Evolutionary conservation across 768 basidiomycete species (phyloP).

Genomic region (Dacryopinax spathularia): DNA sequence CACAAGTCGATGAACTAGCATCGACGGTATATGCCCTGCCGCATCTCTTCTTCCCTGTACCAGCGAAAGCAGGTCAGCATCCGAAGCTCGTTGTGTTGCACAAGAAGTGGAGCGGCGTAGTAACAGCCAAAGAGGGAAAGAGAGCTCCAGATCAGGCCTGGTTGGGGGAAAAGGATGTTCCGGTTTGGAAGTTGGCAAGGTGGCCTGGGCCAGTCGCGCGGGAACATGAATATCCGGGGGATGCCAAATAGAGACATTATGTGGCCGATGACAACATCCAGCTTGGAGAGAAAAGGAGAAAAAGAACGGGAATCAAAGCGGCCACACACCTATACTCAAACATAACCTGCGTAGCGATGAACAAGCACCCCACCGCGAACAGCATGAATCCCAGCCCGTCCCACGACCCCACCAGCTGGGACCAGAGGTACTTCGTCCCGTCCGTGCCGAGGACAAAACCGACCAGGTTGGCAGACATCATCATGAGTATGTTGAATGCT

Average conservation of each 20-base stretch:
- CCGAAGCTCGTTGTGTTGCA: no score
- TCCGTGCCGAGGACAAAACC: conserved; percentile 88
- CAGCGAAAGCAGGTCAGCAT: background rate
- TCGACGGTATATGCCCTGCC: conserved; percentile 39
- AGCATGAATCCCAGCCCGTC: conserved; percentile 61
- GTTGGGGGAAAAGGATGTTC: no score
- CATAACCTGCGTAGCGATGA: conserved; percentile 80
- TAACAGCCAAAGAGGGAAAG: conserved; percentile 2
- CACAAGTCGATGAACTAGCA: conserved; percentile 17
- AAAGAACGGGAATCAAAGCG: background rate
- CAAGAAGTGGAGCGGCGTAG: background rate
- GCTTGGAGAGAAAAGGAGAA: background rate
- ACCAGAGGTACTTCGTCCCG: conserved; percentile 52
- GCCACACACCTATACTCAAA: conserved; percentile 75
- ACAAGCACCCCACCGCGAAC: conserved; percentile 48
- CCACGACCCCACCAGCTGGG: conserved; percentile 46
- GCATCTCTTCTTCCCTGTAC: conserved; percentile 60
- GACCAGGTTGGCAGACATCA: conserved; percentile 86
- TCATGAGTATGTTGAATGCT: conserved; percentile 67
- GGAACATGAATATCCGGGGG: no score
- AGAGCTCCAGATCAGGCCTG: conserved; percentile 5
- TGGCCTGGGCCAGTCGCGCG: no score
- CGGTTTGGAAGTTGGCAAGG: no score
- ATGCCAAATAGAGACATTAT: background rate
- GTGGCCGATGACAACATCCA: background rate